Conservation (phyloP, 345 rosid genomes). For the Citrus reticulata region DNA sequence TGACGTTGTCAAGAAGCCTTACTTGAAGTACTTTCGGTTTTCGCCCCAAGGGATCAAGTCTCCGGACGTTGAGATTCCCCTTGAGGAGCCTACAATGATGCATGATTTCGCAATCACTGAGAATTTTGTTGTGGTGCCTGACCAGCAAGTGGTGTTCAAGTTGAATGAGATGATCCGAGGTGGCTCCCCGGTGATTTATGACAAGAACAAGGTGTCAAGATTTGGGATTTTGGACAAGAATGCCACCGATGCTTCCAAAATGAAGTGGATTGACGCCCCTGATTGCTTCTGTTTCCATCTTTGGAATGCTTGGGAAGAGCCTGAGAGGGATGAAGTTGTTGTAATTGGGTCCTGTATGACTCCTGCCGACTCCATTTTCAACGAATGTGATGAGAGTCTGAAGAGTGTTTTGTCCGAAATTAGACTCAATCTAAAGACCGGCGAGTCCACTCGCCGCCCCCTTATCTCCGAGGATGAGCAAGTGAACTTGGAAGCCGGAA, state of each 20-base stretch:
- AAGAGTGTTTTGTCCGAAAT: conserved; percentile 74
- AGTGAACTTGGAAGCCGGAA: conserved; percentile 83
- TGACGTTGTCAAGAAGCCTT: conserved; percentile 73
- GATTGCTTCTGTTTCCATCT: conserved; percentile 94
- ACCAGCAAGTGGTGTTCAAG: conserved; percentile 86
- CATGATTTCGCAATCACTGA: conserved; percentile 87
- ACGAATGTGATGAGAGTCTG: conserved; percentile 70
- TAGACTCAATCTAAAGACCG: conserved; percentile 59
- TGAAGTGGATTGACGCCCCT: conserved; percentile 66
- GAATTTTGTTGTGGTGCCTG: conserved; percentile 73
- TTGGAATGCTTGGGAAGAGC: conserved; percentile 97
- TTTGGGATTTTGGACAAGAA: conserved; percentile 74
- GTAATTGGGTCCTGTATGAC: conserved; percentile 91
- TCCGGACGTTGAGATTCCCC: conserved; percentile 59
- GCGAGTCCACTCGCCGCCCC: conserved; percentile 61
- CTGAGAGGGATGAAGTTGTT: conserved; percentile 69
- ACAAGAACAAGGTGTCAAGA: conserved; percentile 63
- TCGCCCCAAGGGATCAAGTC: conserved; percentile 64
- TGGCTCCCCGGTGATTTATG: conserved; percentile 83
- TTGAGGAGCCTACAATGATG: conserved; percentile 79
- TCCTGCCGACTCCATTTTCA: conserved; percentile 87
- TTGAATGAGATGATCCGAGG: conserved; percentile 73
- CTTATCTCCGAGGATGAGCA: conserved; percentile 45
- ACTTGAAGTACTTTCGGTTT: conserved; percentile 67
- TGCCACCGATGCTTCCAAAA: conserved; percentile 37